Evolutionary conservation across 768 basidiomycete species (phyloP), one percentile per base, ranked within the genome.

Genomic region (Hysterangium stoloniferum): DNA sequence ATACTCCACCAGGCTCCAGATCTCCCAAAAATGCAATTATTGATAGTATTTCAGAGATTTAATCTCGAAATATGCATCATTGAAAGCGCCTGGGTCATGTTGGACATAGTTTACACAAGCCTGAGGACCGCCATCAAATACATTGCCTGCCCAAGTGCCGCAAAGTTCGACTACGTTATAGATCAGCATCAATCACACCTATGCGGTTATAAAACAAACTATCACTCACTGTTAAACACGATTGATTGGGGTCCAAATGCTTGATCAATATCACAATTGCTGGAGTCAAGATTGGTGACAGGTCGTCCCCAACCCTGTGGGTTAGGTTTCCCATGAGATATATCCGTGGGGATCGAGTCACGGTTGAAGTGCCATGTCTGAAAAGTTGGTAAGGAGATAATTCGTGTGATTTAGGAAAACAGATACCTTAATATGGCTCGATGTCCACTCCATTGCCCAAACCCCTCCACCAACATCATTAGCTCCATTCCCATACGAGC

Each of bases 391-490:
- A 48, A 3, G 6, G n/a, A 25, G 6, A 29, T 25, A 31, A n/a
- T n/a, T n/a, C n/a, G n/a, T n/a, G n/a, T n/a, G n/a, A n/a, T n/a
- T n/a, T n/a, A 62, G 55, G 1, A 80, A 80, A 22, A 77, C 66
- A 31, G 57, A 58, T 53, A 76, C 68, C 22, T 61, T 60, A 54
- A 79, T 69, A 13, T 70, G 74, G 31, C 57, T 55, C 9, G 55
- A 55, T 48, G 69, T 64, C 55, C 68, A 64, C 52, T 68, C 58
- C 38, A 67, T 64, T 17, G 70, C 73, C 48, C 59, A 76, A 31
- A 76, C 70, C 31, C 75, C 74, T 9, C 76, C 76, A 13, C 68
- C 72, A 25, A 57, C 61, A 24, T 42, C 59, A 56, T 73, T 75
- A 62, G 75, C 71, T 12, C 61, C 64, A 19, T 62, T 65, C 20